Evolutionary conservation across 768 basidiomycete species (phyloP).

Genomic region (Termitomyces sp.): DNA sequence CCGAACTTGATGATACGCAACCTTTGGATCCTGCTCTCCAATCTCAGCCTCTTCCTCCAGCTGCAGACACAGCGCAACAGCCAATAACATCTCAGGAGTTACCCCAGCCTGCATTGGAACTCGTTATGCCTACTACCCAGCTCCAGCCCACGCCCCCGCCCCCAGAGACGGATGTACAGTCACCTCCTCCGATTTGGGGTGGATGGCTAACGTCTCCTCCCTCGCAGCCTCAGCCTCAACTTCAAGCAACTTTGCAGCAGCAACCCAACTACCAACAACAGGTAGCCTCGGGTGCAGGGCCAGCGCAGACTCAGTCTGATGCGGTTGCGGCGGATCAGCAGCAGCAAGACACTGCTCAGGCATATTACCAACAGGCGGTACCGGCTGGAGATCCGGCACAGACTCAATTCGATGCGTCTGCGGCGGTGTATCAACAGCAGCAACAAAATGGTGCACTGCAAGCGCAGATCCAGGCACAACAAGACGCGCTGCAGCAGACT

Average conservation of each 20-base stretch:
- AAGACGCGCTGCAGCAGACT: slow-evolving; percentile 2
- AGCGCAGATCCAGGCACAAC: neutral
- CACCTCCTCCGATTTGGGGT: neutral
- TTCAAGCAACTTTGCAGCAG: neutral
- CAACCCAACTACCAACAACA: neutral
- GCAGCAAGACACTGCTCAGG: neutral
- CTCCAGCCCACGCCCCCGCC: no score
- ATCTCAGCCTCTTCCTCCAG: neutral
- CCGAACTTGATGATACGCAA: neutral
- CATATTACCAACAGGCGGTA: neutral
- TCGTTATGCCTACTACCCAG: no score
- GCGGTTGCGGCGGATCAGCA: neutral
- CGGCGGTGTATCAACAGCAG: neutral
- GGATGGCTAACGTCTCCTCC: neutral
- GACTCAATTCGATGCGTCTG: neutral
- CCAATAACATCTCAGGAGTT: neutral
- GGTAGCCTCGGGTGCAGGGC: neutral
- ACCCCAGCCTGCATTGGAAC: no score
- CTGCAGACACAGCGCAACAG: neutral
- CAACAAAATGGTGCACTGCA: neutral
- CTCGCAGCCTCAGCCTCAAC: neutral
- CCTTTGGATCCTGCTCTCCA: neutral
- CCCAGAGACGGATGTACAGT: neutral
- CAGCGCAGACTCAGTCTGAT: neutral
- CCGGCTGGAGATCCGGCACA: neutral